Percentiles rank a stretch among this genome's conserved stretches.
These are phyloP conservation scores for Aspergillus sp. DNA, from an alignment of 2,329 filamentous ascomycete species.

Conservation along the genomic window DNA sequence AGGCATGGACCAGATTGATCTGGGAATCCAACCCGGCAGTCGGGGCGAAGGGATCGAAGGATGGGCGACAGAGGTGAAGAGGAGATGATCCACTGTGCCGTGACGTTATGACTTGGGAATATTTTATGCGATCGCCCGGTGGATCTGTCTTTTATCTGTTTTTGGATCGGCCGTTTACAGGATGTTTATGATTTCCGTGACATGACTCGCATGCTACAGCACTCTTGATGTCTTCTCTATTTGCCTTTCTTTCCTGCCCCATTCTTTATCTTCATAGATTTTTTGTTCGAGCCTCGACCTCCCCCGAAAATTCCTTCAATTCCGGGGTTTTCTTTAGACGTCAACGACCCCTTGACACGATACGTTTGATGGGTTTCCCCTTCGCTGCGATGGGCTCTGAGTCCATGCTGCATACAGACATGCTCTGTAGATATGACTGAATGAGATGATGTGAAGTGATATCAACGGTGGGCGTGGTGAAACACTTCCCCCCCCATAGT, in stretches of 20 bases:
- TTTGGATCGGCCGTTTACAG: constrained; percentile 18
- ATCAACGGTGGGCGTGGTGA: neutral
- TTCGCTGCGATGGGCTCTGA: neutral
- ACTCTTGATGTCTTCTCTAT: constrained; percentile 6
- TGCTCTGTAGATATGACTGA: constrained; percentile 8
- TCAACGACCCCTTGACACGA: neutral
- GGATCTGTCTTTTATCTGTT: constrained; percentile 28
- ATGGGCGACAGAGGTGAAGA: constrained; percentile 86
- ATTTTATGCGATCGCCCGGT: constrained; percentile 19
- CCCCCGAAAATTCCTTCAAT: neutral
- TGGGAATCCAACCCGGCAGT: constrained; percentile 75
- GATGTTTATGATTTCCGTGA: constrained; percentile 30
- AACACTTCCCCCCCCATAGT: constrained; percentile 8
- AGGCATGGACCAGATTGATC: constrained; percentile 78
- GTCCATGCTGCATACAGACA: neutral
- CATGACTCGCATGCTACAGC: constrained; percentile 15
- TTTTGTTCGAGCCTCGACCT: neutral
- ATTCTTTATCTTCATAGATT: neutral
- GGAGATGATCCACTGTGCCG: constrained; percentile 51
- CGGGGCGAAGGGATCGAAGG: constrained; percentile 91
- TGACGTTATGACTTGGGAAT: constrained; percentile 11
- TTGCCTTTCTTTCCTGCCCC: neutral
- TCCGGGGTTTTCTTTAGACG: neutral
- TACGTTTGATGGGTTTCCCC: neutral
- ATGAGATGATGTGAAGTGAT: neutral